Base-by-base conservation (phyloP, 345 rosid species). In the Eucalyptus curtisii region DNA sequence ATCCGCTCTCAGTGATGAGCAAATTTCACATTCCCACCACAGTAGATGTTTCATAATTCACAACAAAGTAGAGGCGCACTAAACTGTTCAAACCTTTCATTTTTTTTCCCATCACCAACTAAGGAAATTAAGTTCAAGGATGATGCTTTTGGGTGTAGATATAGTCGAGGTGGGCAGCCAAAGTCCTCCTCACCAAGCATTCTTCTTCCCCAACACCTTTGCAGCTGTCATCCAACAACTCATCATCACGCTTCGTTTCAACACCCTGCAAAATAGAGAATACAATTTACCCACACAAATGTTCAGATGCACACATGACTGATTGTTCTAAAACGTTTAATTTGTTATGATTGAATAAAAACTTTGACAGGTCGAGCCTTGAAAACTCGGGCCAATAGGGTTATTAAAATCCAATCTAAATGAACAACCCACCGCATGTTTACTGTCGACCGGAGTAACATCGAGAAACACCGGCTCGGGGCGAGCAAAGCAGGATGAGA, bases 151-250 rank as follows among this genome's bases (percentile, higher is more conserved):
- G 94, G 76, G 95, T 93, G 88, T 92, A 95, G 86, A 94, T 92
- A 64, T 95, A 95, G 87, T 95, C 96, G 82, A 88, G 47, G 91
- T 95, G 95, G 61, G 95, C 93, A 45, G 92, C 93, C 64, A 94
- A 92, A 86, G 96, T 90, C 88, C 94, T 92, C 88, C 93, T 91
- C 87, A 89, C 87, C 91, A 94, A 71, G 82, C 97, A 94, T 86
- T 94, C 95, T 49, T 95, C 95, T 45, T 93, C 94, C 44, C 82
- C 92, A 49, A 89, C 66, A 52, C 93, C 94, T 59, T 92, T 92
- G 64, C 97, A 93, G 93, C 50, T 89, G 16, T 90, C 94, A 17
- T 89, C 93, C 30, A 88, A 88, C 33, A 76, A 90, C 7, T 53
- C 84, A 61, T n/a, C 81, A 10, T n/a, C 42, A 5, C 7, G 81